Conservation (phyloP, 108 stramenopile species). For the Licmophora abbreviata region DNA sequence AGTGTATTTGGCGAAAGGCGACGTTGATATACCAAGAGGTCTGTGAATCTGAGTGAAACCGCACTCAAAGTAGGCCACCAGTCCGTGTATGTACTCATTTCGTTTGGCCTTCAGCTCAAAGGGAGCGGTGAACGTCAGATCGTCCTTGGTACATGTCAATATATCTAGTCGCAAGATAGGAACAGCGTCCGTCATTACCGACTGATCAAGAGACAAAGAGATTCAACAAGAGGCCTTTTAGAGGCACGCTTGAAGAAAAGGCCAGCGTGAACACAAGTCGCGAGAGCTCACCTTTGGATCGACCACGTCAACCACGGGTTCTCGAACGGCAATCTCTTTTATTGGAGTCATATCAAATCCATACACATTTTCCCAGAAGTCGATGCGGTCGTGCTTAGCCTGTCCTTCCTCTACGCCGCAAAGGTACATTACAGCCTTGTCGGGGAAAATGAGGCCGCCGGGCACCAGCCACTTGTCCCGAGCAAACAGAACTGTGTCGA, state of each 20-base stretch:
- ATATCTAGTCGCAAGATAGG: conserved; percentile 89
- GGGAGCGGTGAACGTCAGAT: conserved; percentile 66
- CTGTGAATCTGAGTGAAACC: conserved; percentile 89
- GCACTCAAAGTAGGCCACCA: conserved; percentile 95
- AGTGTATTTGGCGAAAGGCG: conserved; percentile 88
- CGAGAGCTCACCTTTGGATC: conserved; percentile 41
- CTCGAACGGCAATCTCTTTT: conserved; percentile 81
- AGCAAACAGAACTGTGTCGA: conserved; percentile 90
- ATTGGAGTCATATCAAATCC: conserved; percentile 95
- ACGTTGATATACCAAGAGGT: conserved; percentile 93
- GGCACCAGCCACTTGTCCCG: conserved; percentile 81
- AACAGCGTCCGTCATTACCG: conserved; percentile 67
- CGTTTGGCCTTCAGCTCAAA: conserved; percentile 67
- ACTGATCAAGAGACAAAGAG: conserved; percentile 8
- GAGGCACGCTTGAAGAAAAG: no score
- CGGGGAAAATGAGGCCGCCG: conserved; percentile 87
- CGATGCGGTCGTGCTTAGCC: conserved; percentile 61
- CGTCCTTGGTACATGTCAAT: conserved; percentile 81
- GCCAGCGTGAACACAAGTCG: neutral
- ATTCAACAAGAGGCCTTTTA: conserved; percentile 1
- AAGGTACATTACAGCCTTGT: conserved; percentile 88
- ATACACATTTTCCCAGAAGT: conserved; percentile 94
- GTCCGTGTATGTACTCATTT: conserved; percentile 85
- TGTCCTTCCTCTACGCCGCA: conserved; percentile 84
- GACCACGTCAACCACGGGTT: conserved; percentile 94